These are phyloP conservation scores for Fusarium newnesense DNA, from an alignment of 2,329 filamentous ascomycete genomes.

Conservation along the genomic window DNA sequence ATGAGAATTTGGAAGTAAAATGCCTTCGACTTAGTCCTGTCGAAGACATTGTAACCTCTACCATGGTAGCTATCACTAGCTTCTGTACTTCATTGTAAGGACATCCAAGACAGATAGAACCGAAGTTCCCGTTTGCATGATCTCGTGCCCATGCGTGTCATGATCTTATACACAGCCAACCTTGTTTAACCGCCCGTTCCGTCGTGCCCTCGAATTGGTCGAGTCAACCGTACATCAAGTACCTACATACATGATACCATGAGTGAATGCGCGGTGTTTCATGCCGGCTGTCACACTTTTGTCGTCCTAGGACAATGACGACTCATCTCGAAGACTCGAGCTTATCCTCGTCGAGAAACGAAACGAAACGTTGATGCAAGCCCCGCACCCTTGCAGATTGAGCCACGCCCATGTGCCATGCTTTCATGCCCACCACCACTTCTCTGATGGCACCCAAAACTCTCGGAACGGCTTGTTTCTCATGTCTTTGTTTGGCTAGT, in stretches of 20 bases:
- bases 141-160: slow-evolving; percentile 35
- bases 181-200: slow-evolving; percentile 22
- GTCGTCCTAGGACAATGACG: slow-evolving; percentile 23
- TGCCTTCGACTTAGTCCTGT: neutral
- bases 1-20: neutral
- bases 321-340: slow-evolving; percentile 7
- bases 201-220: slow-evolving; percentile 14
- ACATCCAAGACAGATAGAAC: neutral
- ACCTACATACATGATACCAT: neutral
- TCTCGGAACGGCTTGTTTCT: slow-evolving; percentile 22
- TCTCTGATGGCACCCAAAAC: slow-evolving; percentile 13
- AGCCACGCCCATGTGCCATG: slow-evolving; percentile 39
- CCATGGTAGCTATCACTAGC: neutral
- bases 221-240: neutral
- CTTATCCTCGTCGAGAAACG: slow-evolving; percentile 23
- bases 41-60: neutral
- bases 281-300: slow-evolving; percentile 16
- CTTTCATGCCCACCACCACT: slow-evolving; percentile 18
- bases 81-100: neutral
- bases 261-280: neutral
- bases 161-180: slow-evolving; percentile 17
- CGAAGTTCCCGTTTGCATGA: slow-evolving; percentile 26
- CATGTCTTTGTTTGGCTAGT: slow-evolving; percentile 12
- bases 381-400: slow-evolving; percentile 37
- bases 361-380: slow-evolving; percentile 39